These are phyloP conservation scores for Fusarium buxicola DNA, from an alignment of 2,329 filamentous ascomycete genomes.

Conservation along the genomic window DNA sequence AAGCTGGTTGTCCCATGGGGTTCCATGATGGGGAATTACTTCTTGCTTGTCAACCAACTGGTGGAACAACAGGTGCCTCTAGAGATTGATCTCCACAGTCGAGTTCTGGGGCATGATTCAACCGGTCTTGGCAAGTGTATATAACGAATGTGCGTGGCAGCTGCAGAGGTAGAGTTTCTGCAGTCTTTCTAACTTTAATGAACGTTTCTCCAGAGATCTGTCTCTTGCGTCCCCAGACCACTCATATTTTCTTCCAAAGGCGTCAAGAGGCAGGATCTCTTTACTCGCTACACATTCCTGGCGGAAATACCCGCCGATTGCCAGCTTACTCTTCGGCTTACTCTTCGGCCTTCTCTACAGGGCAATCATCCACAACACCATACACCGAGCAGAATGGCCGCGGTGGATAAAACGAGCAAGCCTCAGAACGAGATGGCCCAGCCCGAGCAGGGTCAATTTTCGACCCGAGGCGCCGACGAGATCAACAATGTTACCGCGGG, in stretches of 20 bases:
- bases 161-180: slow-evolving; percentile 2
- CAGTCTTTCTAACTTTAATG: slow-evolving; percentile 10
- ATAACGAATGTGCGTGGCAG: slow-evolving; percentile 12
- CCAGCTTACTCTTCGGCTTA: neutral
- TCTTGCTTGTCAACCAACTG: neutral
- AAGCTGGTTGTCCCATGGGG: slow-evolving; percentile 30
- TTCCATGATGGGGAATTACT: slow-evolving; percentile 26
- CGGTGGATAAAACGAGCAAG: slow-evolving; percentile 25
- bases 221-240: neutral
- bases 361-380: neutral
- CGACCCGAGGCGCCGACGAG: slow-evolving; percentile 26
- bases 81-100: slow-evolving; percentile 4
- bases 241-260: neutral
- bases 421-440: slow-evolving; percentile 24
- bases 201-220: neutral
- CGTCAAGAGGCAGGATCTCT: neutral
- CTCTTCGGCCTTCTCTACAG: too few relatives aligned
- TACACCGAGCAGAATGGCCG: slow-evolving; percentile 4
- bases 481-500: slow-evolving; percentile 27
- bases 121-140: slow-evolving; percentile 30
- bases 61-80: neutral
- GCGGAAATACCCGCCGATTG: neutral
- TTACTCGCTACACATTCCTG: neutral
- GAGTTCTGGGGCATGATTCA: neutral
- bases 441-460: slow-evolving; percentile 12